phyloP scores from a whole-genome alignment of 179 eudicot genomes.

The Patellifolia procumbens region DNA sequence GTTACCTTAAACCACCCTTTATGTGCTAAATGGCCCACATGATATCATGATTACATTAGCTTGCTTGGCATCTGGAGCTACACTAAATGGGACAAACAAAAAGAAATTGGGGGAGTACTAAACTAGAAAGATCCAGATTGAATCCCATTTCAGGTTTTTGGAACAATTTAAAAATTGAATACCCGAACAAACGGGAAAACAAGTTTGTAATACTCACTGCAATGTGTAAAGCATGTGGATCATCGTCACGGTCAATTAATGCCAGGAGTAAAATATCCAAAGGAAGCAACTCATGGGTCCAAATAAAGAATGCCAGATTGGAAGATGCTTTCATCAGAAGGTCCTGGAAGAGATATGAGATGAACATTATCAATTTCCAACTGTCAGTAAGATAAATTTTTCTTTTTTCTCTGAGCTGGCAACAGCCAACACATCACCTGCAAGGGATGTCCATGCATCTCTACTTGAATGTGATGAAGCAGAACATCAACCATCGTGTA shows the following conservation, averaged over 20 bases:
- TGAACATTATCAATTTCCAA: not conserved
- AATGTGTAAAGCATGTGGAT: constrained; percentile 86
- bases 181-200: not conserved
- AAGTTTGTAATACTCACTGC: constrained; percentile 49
- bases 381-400: not conserved
- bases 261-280: constrained; percentile 91
- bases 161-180: not conserved
- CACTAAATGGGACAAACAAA: too few relatives aligned
- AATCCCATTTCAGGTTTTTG: not conserved
- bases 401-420: not conserved
- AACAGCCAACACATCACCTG: constrained; percentile 49
- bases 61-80: too few relatives aligned
- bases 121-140: not conserved
- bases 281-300: constrained; percentile 94
- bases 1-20: too few relatives aligned
- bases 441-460: constrained; percentile 75
- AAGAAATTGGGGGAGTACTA: too few relatives aligned
- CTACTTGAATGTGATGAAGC: constrained; percentile 82
- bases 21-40: too few relatives aligned
- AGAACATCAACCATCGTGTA: constrained; percentile 97
- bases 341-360: constrained; percentile 52
- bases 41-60: too few relatives aligned
- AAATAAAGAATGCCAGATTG: constrained; percentile 77
- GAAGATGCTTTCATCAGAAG: constrained; percentile 76
- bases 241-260: constrained; percentile 95